phyloP scores from a whole-genome alignment of 345 rosid species.

The Raphanus raphanistrum region DNA sequence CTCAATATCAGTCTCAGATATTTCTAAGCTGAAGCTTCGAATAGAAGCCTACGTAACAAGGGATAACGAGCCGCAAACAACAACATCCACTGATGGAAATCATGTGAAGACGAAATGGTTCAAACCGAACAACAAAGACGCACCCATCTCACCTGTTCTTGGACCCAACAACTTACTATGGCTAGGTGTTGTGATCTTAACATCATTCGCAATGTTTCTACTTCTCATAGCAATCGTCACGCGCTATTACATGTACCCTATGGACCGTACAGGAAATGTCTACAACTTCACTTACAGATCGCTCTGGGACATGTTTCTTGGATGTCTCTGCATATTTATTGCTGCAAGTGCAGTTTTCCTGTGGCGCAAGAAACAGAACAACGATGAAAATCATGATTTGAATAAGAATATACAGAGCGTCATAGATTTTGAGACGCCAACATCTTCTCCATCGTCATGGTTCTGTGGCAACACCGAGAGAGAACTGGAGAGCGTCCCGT shows the following conservation, averaged over 20 bases:
- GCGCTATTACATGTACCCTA: neutral
- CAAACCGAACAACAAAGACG: neutral
- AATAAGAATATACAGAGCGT: neutral
- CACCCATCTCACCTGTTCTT: constrained; percentile 8
- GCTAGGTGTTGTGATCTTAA: constrained; percentile 1
- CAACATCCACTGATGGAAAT: neutral
- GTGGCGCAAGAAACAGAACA: neutral
- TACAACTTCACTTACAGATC: constrained; percentile 3
- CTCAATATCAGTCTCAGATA: neutral
- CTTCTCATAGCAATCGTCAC: neutral
- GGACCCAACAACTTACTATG: constrained; percentile 7
- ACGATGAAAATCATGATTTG: neutral
- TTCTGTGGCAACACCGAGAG: constrained; percentile 35
- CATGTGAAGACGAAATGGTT: constrained; percentile 12
- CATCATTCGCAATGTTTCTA: neutral
- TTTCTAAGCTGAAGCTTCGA: neutral
- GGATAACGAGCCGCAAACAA: constrained; percentile 1
- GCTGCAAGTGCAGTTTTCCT: neutral
- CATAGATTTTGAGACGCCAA: constrained; percentile 10
- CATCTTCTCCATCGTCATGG: constrained; percentile 28
- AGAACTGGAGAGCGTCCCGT: constrained; percentile 55
- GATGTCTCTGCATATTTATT: constrained; percentile 1
- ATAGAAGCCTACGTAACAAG: constrained; percentile 2
- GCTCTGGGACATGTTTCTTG: constrained; percentile 10
- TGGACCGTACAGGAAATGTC: neutral